Evolutionary conservation across 805 yeast species (phyloP), one percentile per base, ranked within the genome.

Genomic region (Kuraishia floccosa): DNA sequence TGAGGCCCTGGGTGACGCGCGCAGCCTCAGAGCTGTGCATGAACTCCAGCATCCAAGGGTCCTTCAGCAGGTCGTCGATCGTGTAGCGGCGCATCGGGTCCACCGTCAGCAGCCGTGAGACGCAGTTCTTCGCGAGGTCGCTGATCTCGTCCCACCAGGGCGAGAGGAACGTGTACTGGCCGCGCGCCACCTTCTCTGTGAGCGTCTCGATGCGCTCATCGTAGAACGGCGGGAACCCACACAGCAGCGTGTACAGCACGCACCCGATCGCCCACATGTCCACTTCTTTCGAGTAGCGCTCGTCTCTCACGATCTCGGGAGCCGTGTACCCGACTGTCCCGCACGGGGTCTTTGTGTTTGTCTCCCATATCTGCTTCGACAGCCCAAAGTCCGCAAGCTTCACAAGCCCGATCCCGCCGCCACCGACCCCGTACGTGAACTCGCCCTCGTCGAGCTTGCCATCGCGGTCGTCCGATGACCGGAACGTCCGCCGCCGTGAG

Each of bases 241-340:
- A 91, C 22, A 91, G 60, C 26, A 91, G 61, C 1, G 97, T 91
- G 50, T 91, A 91, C 33, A 91, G 58, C 0, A 91, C 96, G 58
- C 98, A 91, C 0, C 98, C 98, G 33, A 91, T 63, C 4, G 96
- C 96, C 98, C 98, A 91, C 91, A 91, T 84, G 52, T 91, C 98
- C 23, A 91, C 98, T 39, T 86, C 80, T 59, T 83, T 85, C 2
- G 95, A 82, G 50, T 91, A 91, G 28, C 76, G 68, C 58, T 87
- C 94, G 53, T 91, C 97, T 40, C 80, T 76, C 25, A 91, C 97
- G 43, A 91, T 89, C 54, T 91, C 98, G 0, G 98, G 98, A 0
- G 98, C 98, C 2, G 97, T 89, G 49, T 91, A 91, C 3, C 97
- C 97, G 12, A 91, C 96, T 1, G 98, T 91, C 31, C 98, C 98